Conservation (phyloP, 495 filamentous ascomycete species). For the Talaromyces adpressus region DNA sequence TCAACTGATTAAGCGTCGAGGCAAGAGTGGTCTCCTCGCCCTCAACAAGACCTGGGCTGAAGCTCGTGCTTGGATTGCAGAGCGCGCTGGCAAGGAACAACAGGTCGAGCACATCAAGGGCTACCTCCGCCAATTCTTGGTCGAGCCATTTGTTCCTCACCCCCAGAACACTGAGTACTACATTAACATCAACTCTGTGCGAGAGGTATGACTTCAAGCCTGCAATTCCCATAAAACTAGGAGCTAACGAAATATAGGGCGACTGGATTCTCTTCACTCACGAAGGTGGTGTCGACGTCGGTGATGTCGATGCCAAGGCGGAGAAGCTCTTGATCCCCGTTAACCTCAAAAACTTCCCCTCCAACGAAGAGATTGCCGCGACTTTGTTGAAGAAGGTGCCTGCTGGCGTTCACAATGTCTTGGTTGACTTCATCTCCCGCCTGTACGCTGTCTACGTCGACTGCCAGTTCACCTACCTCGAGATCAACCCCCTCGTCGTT, state of each 20-base stretch:
- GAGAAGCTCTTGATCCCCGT: conserved; percentile 98
- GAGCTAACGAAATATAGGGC: conserved; percentile 48
- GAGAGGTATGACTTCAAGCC: conserved; percentile 59
- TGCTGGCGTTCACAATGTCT: conserved; percentile 90
- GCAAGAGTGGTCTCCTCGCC: conserved; percentile 94
- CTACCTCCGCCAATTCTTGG: conserved; percentile 86
- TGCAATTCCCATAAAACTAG: not conserved
- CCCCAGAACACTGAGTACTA: conserved; percentile 93
- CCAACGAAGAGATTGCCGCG: conserved; percentile 85
- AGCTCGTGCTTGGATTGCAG: conserved; percentile 85
- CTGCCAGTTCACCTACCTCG: conserved; percentile 99
- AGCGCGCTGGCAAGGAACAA: conserved; percentile 81
- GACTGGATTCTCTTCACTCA: conserved; percentile 99
- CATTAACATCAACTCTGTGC: conserved; percentile 91
- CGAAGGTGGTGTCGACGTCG: conserved; percentile 98
- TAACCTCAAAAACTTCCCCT: conserved; percentile 89
- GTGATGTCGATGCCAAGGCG: conserved; percentile 97
- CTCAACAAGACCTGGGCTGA: conserved; percentile 98
- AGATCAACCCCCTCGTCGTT: conserved; percentile 98
- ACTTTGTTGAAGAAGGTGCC: conserved; percentile 88
- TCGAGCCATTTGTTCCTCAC: conserved; percentile 98
- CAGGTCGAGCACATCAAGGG: conserved; percentile 89
- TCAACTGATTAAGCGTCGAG: conserved; percentile 98
- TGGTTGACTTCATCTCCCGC: conserved; percentile 94
- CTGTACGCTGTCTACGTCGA: conserved; percentile 98